Evolutionary conservation across 345 rosid genomes (phyloP).

Genomic region (Draba incana): DNA sequence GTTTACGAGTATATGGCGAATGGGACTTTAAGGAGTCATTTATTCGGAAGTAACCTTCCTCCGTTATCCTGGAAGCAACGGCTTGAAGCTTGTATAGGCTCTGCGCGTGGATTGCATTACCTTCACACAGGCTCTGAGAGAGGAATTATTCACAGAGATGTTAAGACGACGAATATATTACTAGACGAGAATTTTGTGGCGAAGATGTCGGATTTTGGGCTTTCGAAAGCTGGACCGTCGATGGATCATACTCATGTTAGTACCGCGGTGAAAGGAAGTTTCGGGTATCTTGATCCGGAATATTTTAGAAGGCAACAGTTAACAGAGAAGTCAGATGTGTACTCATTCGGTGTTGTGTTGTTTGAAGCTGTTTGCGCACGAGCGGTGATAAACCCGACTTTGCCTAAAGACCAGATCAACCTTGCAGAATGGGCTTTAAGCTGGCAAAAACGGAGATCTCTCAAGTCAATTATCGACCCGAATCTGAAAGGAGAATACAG

Average conservation of each 20-base stretch:
- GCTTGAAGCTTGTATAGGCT: slow-evolving; percentile 78
- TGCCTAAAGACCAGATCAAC: slow-evolving; percentile 92
- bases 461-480: slow-evolving; percentile 68
- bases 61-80: slow-evolving; percentile 86
- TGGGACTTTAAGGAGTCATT: slow-evolving; percentile 83
- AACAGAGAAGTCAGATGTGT: slow-evolving; percentile 91
- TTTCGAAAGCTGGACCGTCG: slow-evolving; percentile 88
- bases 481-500: slow-evolving; percentile 55
- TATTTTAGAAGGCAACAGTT: slow-evolving; percentile 81
- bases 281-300: slow-evolving; percentile 90
- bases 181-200: slow-evolving; percentile 79
- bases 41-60: slow-evolving; percentile 71
- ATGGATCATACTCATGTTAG: slow-evolving; percentile 91
- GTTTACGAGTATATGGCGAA: slow-evolving; percentile 94
- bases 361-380: slow-evolving; percentile 87
- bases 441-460: slow-evolving; percentile 74
- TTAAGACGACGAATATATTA: slow-evolving; percentile 85
- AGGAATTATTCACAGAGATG: slow-evolving; percentile 90
- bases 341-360: slow-evolving; percentile 85
- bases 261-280: slow-evolving; percentile 94
- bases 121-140: slow-evolving; percentile 89
- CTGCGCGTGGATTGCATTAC: slow-evolving; percentile 90
- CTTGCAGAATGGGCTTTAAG: slow-evolving; percentile 92
- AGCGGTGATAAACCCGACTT: slow-evolving; percentile 83
- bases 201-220: slow-evolving; percentile 89